Percentiles rank a stretch among this genome's conserved stretches.
Conservation (phyloP, 1,139 yeast genomes). For the Blastobotrys buckinghamii region DNA sequence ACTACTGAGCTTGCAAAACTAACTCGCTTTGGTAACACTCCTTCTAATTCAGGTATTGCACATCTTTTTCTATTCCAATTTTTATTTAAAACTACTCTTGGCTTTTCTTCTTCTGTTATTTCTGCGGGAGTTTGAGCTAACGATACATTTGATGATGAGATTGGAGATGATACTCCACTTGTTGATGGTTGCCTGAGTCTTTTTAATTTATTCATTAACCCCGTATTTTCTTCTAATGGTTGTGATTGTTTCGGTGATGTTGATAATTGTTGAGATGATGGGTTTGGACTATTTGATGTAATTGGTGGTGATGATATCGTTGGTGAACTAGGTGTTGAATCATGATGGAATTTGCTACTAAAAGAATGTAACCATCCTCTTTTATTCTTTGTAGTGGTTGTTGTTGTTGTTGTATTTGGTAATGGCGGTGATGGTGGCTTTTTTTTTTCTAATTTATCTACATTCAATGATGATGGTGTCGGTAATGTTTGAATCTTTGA, state of each 20-base stretch:
- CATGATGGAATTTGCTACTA: slow-evolving; percentile 12
- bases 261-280: background rate
- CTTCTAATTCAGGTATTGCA: slow-evolving; percentile 39
- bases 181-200: slow-evolving; percentile 6
- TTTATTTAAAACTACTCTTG: slow-evolving; percentile 42
- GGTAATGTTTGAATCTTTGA: slow-evolving; percentile 1
- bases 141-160: background rate
- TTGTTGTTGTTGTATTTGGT: background rate
- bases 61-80: slow-evolving; percentile 39
- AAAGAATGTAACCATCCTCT: slow-evolving; percentile 13
- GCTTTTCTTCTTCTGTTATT: background rate
- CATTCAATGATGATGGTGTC: background rate
- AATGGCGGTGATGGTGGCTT: background rate
- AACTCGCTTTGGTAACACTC: slow-evolving; percentile 38
- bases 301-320: background rate
- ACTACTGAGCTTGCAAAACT: slow-evolving; percentile 68
- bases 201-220: slow-evolving; percentile 20
- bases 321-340: background rate
- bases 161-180: background rate
- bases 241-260: background rate
- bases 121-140: background rate
- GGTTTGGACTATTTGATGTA: background rate
- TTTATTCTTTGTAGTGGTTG: background rate
- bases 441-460: background rate
- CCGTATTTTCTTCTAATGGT: background rate